These are phyloP conservation scores for Corymbia calophylla DNA, from an alignment of 441 rosid genomes.

Conservation along the genomic window DNA sequence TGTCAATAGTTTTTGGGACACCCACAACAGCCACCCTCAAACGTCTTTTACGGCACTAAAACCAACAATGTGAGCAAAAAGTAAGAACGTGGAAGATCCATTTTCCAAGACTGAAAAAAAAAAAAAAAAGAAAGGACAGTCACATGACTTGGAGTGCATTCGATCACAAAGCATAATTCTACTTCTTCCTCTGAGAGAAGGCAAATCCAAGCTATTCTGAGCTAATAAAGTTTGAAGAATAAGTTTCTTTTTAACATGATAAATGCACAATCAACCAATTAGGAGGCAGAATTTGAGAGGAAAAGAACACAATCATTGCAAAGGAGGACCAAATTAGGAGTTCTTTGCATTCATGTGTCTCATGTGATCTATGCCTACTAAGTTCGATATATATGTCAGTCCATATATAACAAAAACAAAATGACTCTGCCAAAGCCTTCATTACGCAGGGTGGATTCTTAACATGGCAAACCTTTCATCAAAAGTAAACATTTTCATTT, in stretches of 20 bases:
- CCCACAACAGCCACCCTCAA: slow-evolving; percentile 86
- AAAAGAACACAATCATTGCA: neutral
- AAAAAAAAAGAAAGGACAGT: neutral
- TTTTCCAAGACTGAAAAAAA: neutral
- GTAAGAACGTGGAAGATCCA: neutral
- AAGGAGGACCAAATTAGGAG: neutral
- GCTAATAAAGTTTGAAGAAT: neutral
- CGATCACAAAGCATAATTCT: neutral
- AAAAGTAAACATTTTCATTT: neutral
- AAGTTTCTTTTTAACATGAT: neutral
- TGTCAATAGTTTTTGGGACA: slow-evolving; percentile 96
- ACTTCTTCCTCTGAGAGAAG: neutral
- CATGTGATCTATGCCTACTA: neutral
- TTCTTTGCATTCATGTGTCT: neutral
- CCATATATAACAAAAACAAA: neutral
- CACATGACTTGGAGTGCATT: neutral
- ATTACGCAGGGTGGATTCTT: neutral
- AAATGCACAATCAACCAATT: neutral
- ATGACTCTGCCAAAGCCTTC: neutral
- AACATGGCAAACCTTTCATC: neutral
- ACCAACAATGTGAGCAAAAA: slow-evolving; percentile 2
- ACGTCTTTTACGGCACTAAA: slow-evolving; percentile 70
- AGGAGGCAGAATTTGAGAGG: neutral
- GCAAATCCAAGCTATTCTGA: neutral
- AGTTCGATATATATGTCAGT: neutral